phyloP scores from a whole-genome alignment of 345 rosid genomes.

The Citrus mangshanensis region DNA sequence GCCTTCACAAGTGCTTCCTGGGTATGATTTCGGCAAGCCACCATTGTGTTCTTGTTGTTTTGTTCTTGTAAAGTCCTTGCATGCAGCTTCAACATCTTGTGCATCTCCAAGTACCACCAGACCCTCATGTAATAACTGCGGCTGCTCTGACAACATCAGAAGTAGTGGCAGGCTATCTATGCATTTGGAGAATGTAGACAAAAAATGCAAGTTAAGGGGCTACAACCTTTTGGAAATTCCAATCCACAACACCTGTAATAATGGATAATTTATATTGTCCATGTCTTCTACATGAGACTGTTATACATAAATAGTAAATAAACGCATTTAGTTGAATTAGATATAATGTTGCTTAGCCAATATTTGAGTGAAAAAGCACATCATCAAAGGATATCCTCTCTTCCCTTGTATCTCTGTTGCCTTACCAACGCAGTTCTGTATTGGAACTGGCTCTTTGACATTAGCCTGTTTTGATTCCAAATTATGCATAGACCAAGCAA shows the following conservation, averaged over 20 bases:
- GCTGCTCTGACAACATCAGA: conserved; percentile 33
- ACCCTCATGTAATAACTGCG: conserved; percentile 26
- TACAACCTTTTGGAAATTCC: not conserved
- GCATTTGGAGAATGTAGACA: conserved; percentile 17
- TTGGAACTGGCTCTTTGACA: conserved; percentile 28
- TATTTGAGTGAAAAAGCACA: not conserved
- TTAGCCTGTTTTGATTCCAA: conserved; percentile 28
- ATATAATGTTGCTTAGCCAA: not conserved
- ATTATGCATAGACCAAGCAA: not conserved
- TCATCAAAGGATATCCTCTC: conserved; percentile 46
- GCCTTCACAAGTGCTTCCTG: not conserved
- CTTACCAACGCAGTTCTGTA: conserved; percentile 25
- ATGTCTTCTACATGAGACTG: no score
- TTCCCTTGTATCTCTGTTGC: conserved; percentile 50
- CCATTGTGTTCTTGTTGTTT: not conserved
- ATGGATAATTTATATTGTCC: no score
- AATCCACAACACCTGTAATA: not conserved
- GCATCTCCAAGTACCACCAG: conserved; percentile 22
- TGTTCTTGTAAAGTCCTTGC: no score
- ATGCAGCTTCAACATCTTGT: not conserved
- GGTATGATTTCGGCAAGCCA: not conserved
- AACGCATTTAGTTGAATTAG: no score
- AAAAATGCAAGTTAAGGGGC: conserved; percentile 18
- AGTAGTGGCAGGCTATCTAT: conserved; percentile 18
- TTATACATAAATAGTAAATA: no score